phyloP scores from a whole-genome alignment of 352 stramenopile genomes.

The Phytophthora europaea region DNA sequence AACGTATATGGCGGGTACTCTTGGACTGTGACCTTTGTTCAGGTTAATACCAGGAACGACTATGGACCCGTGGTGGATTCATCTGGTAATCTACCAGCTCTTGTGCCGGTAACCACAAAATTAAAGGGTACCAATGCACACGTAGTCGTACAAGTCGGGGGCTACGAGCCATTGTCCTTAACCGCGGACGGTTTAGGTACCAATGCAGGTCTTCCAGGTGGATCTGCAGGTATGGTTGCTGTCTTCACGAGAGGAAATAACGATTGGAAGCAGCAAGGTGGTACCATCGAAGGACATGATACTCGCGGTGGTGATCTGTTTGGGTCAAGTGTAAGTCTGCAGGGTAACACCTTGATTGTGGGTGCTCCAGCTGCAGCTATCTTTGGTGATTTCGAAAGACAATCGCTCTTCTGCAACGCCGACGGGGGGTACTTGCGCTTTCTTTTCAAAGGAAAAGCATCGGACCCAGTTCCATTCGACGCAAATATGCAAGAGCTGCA shows the following conservation, averaged over 20 bases:
- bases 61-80: slow-evolving; percentile 77
- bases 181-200: slow-evolving; percentile 39
- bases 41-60: slow-evolving; percentile 82
- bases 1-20: slow-evolving; percentile 83
- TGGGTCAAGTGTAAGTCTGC: slow-evolving; percentile 76
- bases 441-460: slow-evolving; percentile 65
- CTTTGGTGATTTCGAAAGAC: slow-evolving; percentile 79
- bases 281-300: slow-evolving; percentile 61
- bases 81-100: slow-evolving; percentile 72
- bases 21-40: slow-evolving; percentile 87
- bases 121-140: slow-evolving; percentile 73
- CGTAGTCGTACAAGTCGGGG: slow-evolving; percentile 59
- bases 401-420: slow-evolving; percentile 80
- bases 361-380: slow-evolving; percentile 72
- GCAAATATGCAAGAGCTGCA: slow-evolving; percentile 59
- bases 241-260: slow-evolving; percentile 78
- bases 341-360: slow-evolving; percentile 59
- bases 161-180: slow-evolving; percentile 52
- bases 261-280: slow-evolving; percentile 82
- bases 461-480: slow-evolving; percentile 69
- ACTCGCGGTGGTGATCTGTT: slow-evolving; percentile 78
- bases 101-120: slow-evolving; percentile 59
- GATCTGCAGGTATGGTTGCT: slow-evolving; percentile 62
- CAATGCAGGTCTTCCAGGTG: slow-evolving; percentile 66
- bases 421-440: slow-evolving; percentile 77